These are phyloP conservation scores for Neurospora sp. DNA, from an alignment of 495 filamentous ascomycete species.

Conservation along the genomic window DNA sequence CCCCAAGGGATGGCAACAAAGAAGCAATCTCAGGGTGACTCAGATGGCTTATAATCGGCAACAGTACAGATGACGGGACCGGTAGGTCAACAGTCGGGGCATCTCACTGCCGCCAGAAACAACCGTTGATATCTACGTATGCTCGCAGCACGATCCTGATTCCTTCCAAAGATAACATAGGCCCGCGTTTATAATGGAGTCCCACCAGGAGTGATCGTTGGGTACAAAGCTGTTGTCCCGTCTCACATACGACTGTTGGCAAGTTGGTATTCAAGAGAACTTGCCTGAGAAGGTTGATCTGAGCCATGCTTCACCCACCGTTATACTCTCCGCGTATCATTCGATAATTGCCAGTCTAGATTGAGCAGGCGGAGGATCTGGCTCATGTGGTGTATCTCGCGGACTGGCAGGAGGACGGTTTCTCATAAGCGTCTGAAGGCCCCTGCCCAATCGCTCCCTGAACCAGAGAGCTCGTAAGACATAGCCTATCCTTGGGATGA, in stretches of 20 bases:
- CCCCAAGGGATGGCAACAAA: background rate
- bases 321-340: background rate
- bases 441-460: background rate
- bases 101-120: background rate
- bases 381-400: background rate
- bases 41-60: background rate
- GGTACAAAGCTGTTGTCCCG: background rate
- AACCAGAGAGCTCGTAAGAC: background rate
- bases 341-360: background rate
- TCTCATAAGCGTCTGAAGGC: background rate
- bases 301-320: background rate
- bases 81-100: background rate
- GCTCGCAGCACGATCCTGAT: background rate
- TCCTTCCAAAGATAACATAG: background rate
- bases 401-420: background rate
- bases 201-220: background rate
- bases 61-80: background rate
- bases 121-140: background rate
- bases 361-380: background rate
- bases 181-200: background rate
- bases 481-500: background rate
- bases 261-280: background rate
- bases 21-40: background rate
- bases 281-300: background rate
- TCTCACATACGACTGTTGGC: background rate